phyloP scores from a whole-genome alignment of 352 stramenopile genomes.

The Aphanomyces invadans region DNA sequence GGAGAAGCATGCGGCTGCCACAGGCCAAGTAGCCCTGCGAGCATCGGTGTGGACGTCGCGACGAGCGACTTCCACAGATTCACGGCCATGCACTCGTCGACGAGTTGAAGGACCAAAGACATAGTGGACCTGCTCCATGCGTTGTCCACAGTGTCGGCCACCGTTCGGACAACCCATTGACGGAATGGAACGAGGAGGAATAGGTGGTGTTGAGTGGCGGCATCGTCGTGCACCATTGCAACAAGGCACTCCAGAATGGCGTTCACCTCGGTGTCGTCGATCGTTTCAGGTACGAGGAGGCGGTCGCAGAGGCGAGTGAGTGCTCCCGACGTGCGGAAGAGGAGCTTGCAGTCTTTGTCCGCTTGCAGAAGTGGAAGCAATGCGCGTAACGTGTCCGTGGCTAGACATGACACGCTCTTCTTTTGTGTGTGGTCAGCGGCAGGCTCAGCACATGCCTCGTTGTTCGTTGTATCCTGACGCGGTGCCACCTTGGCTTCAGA shows the following conservation, averaged over 20 bases:
- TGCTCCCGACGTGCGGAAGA: constrained; percentile 51
- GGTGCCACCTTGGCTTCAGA: too few relatives aligned
- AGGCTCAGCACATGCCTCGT: too few relatives aligned
- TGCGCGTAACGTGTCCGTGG: constrained; percentile 40
- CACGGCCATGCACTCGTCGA: constrained; percentile 43
- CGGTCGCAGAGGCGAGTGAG: constrained; percentile 41
- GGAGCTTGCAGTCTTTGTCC: constrained; percentile 35
- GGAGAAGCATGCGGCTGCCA: constrained; percentile 23
- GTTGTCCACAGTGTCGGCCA: constrained; percentile 15
- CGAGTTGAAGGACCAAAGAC: constrained; percentile 28
- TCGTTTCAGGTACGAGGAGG: constrained; percentile 13
- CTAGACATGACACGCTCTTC: too few relatives aligned
- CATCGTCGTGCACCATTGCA: not conserved
- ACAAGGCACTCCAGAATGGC: constrained; percentile 5
- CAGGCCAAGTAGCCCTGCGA: constrained; percentile 28
- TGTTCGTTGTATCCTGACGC: too few relatives aligned
- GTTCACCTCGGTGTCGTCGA: not conserved
- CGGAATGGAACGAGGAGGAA: constrained; percentile 10
- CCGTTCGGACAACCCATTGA: constrained; percentile 13
- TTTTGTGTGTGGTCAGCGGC: too few relatives aligned
- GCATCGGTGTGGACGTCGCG: constrained; percentile 5
- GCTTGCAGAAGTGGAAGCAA: constrained; percentile 44
- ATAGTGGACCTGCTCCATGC: constrained; percentile 31
- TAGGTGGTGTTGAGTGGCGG: not conserved
- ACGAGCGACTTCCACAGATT: constrained; percentile 53